Evolutionary conservation across 2,329 filamentous ascomycete species (phyloP).

Genomic region (Fusarium sp.): DNA sequence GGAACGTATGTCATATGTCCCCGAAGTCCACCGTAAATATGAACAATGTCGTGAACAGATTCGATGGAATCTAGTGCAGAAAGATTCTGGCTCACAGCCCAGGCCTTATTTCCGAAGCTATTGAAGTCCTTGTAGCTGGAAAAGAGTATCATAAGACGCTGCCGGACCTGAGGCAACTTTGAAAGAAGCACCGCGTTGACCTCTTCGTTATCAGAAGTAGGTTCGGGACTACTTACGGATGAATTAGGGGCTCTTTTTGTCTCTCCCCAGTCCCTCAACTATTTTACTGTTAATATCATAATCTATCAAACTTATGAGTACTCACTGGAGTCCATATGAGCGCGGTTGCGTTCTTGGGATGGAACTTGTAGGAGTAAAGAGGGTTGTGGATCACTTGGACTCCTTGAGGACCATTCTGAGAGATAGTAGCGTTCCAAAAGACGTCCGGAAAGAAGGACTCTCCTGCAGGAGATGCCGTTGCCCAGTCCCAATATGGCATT

Average conservation of each 20-base stretch:
- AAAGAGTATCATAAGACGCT: slow-evolving; percentile 76
- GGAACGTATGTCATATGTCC: slow-evolving; percentile 79
- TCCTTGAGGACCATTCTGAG: slow-evolving; percentile 69
- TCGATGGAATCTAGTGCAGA: slow-evolving; percentile 74
- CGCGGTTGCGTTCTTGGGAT: slow-evolving; percentile 69
- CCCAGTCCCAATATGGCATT: slow-evolving; percentile 73
- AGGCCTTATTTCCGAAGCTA: slow-evolving; percentile 77
- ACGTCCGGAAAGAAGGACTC: slow-evolving; percentile 61
- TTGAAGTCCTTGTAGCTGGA: slow-evolving; percentile 77
- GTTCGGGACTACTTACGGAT: slow-evolving; percentile 47
- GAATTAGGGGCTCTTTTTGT: slow-evolving; percentile 69
- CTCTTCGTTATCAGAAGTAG: slow-evolving; percentile 69
- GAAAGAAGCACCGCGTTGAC: slow-evolving; percentile 62
- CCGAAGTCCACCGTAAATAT: slow-evolving; percentile 68
- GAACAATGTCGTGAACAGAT: slow-evolving; percentile 73
- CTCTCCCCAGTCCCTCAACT: slow-evolving; percentile 71
- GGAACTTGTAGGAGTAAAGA: slow-evolving; percentile 71
- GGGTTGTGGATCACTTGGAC: slow-evolving; percentile 71
- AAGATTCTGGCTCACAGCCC: slow-evolving; percentile 63
- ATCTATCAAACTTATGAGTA: slow-evolving; percentile 5
- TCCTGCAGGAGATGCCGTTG: slow-evolving; percentile 61
- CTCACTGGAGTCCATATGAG: slow-evolving; percentile 72
- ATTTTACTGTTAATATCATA: slow-evolving; percentile 1
- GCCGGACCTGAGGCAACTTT: slow-evolving; percentile 67
- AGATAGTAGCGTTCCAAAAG: slow-evolving; percentile 64